These are phyloP conservation scores for Vaccinium darrowii DNA, from an alignment of 148 eudicot genomes.

Conservation along the genomic window DNA sequence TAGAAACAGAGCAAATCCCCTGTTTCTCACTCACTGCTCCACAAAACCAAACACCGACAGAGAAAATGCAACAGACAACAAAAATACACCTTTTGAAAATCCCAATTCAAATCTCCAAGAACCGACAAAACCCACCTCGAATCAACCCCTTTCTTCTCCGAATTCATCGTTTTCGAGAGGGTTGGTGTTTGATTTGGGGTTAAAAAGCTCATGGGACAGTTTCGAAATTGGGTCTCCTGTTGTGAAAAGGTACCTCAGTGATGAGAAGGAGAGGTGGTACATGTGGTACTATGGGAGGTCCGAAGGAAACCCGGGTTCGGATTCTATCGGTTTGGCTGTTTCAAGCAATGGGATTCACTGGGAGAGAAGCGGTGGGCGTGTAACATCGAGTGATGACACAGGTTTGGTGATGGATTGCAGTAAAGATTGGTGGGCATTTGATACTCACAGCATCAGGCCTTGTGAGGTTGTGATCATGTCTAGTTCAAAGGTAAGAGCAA, in stretches of 20 bases:
- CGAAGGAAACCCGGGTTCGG: constrained; percentile 26
- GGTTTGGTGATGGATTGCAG: constrained; percentile 69
- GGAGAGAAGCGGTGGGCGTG: constrained; percentile 58
- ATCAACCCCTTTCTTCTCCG: constrained; percentile 22
- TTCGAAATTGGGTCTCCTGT: constrained; percentile 77
- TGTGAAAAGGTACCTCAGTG: constrained; percentile 75
- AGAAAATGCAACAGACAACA: constrained; percentile 36
- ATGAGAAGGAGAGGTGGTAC: constrained; percentile 87
- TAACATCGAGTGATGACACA: constrained; percentile 39
- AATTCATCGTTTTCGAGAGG: constrained; percentile 48
- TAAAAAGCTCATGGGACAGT: constrained; percentile 62
- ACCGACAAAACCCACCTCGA: constrained; percentile 27
- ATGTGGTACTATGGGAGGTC: constrained; percentile 85
- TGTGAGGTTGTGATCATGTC: constrained; percentile 79
- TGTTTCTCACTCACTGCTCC: constrained; percentile 44
- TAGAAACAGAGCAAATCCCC: constrained; percentile 23
- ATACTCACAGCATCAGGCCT: constrained; percentile 62
- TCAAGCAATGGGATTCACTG: constrained; percentile 86
- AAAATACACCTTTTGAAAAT: constrained; percentile 10
- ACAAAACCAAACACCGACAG: constrained; percentile 41
- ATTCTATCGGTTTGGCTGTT: constrained; percentile 66
- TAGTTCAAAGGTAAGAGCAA: constrained; percentile 53
- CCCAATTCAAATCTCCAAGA: constrained; percentile 13
- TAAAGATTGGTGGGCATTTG: constrained; percentile 91
- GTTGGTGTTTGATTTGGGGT: constrained; percentile 67